Conservation (phyloP, 257 asterid species). For the Rhazya stricta region DNA sequence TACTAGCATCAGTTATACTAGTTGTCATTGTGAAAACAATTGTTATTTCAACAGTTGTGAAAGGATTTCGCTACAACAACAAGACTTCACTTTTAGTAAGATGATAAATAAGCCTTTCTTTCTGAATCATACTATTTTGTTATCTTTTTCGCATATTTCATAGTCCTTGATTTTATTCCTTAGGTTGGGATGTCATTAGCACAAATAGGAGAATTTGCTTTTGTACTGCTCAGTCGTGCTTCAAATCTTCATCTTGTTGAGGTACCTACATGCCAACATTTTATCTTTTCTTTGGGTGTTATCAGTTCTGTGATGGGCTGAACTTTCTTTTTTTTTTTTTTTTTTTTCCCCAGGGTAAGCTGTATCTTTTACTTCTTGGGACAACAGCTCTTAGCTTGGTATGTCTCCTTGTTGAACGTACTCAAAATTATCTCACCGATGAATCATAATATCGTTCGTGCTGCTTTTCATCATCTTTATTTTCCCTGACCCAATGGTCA, state of each 20-base stretch:
- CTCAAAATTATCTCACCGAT: background rate
- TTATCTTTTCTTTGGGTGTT: background rate
- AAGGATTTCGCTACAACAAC: slow-evolving; percentile 96
- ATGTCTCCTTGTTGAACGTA: slow-evolving; percentile 27
- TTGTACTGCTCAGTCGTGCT: slow-evolving; percentile 97
- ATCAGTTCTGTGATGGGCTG: background rate
- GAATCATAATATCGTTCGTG: background rate
- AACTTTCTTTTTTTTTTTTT: too few species aligned
- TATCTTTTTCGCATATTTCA: slow-evolving; percentile 19
- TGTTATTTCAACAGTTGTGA: slow-evolving; percentile 81
- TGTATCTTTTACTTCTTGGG: slow-evolving; percentile 92
- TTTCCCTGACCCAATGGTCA: background rate
- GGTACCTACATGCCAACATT: slow-evolving; percentile 38
- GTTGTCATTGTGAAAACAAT: slow-evolving; percentile 74
- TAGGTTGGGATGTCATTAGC: slow-evolving; percentile 99
- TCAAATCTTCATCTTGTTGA: slow-evolving; percentile 97
- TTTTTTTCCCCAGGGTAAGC: slow-evolving; percentile 59
- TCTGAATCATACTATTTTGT: background rate
- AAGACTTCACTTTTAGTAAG: slow-evolving; percentile 86
- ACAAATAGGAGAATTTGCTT: slow-evolving; percentile 97
- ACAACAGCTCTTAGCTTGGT: slow-evolving; percentile 94
- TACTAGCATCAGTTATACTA: slow-evolving; percentile 96
- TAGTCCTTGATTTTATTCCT: slow-evolving; percentile 11
- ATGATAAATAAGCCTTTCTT: slow-evolving; percentile 21
- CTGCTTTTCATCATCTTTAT: background rate